Evolutionary conservation across 257 asterid species (phyloP), one percentile per base, ranked within the genome.

Genomic region (Cruciata laevipes): DNA sequence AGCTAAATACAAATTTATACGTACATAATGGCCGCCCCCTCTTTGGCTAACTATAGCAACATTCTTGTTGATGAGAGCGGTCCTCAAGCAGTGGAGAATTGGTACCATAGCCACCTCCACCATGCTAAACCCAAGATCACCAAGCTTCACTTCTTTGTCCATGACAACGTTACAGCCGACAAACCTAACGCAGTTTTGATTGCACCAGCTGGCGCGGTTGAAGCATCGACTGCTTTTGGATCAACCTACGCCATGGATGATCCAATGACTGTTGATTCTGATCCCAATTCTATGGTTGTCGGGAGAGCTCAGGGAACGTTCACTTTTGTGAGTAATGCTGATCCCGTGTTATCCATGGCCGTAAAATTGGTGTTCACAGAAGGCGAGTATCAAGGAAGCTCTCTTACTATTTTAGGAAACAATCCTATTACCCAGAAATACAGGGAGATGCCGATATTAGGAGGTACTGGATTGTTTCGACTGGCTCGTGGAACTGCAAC

Each of bases 141-240:
- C 60, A 53, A 53, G 30, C 60, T 53, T 53, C 60, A 53, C 20
- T 51, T 51, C 57, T 51, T 51, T 21, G 57, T 51, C 18, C 57
- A 51, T 21, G 57, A 51, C 57, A 51, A 51, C 21, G 57, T 51
- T 0, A 51, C 57, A 9, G 57, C 57, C 4, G 24, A 51, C 6
- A 17, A 51, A 4, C 24, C 37, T 12, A 59, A 12, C 13, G 63
- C 63, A 5, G 9, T 59, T 17, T 20, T 59, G 5, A 25, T 12
- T 1, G 63, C 63, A 1, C 37, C 63, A 3, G 38, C 38, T 3
- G 21, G 2, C 7, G 2, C 16, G 9, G 13, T 0, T 14, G 24
- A 7, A 12, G 38, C 63, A 12, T 59, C 38, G 38, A 59, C 63
- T 27, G 38, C 7, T 25, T 59, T 59, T 2, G 63, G 63, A 27